Evolutionary conservation across 257 asterid genomes (phyloP).

Genomic region (Fraxinus anomala): DNA sequence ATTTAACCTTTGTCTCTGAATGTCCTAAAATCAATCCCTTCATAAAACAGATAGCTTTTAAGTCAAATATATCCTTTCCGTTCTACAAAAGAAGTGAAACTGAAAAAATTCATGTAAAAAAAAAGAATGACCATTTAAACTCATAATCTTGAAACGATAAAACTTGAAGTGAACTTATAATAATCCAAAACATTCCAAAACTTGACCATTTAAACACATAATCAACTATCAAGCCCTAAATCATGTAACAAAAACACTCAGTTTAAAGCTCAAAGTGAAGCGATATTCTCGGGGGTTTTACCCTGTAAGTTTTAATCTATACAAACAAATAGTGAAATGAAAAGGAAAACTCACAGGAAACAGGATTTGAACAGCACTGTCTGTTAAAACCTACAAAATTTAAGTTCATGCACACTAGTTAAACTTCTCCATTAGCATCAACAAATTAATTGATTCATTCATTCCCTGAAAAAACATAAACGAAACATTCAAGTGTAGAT

Average conservation of each 20-base stretch:
- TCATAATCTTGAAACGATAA: background rate
- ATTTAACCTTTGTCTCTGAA: conserved; percentile 24
- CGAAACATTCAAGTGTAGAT: conserved; percentile 13
- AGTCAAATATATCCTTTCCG: conserved; percentile 28
- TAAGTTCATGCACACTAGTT: conserved; percentile 13
- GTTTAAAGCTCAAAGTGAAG: conserved; percentile 34
- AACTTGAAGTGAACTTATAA: conserved; percentile 13
- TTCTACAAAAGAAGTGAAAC: conserved; percentile 9
- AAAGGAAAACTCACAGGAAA: conserved; percentile 27
- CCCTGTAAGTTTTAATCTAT: conserved; percentile 25
- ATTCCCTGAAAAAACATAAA: conserved; percentile 19
- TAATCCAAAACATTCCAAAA: background rate
- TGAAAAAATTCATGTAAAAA: background rate
- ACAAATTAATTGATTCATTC: conserved; percentile 21
- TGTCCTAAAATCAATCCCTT: conserved; percentile 39
- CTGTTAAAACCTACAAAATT: conserved; percentile 29
- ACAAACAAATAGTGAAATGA: conserved; percentile 5
- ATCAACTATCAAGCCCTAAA: conserved; percentile 40
- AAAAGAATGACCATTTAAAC: background rate
- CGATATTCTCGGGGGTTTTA: conserved; percentile 24
- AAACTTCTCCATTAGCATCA: conserved; percentile 14
- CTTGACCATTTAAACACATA: conserved; percentile 16
- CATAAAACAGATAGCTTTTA: conserved; percentile 27
- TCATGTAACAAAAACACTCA: conserved; percentile 26
- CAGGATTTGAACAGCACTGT: conserved; percentile 29